These are phyloP conservation scores for Saturnispora sekii DNA, from an alignment of 805 yeast species.

Conservation along the genomic window DNA sequence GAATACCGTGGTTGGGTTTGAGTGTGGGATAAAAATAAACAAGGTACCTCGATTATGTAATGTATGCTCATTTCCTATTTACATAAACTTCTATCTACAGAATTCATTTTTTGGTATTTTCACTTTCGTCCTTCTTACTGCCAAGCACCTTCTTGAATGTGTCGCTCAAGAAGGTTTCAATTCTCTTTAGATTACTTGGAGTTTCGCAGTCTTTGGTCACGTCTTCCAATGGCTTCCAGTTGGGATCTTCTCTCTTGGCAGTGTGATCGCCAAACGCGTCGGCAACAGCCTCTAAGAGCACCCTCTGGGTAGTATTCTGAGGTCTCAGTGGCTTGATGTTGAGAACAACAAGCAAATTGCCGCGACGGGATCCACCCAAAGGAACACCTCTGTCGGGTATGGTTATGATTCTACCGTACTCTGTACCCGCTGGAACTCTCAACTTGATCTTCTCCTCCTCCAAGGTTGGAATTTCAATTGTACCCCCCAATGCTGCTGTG, in stretches of 20 bases:
- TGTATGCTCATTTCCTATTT: neutral
- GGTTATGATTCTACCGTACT: conserved; percentile 59
- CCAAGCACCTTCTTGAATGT: conserved; percentile 40
- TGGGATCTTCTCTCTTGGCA: conserved; percentile 62
- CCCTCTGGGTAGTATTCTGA: conserved; percentile 73
- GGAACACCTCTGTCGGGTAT: conserved; percentile 90
- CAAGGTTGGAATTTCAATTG: conserved; percentile 80
- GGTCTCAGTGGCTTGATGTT: conserved; percentile 68
- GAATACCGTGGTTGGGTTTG: neutral
- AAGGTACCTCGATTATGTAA: neutral
- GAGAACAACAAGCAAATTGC: conserved; percentile 69
- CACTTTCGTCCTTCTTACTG: conserved; percentile 15
- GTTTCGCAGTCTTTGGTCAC: conserved; percentile 23
- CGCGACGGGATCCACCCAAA: conserved; percentile 44
- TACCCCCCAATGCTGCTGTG: conserved; percentile 95
- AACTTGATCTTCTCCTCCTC: conserved; percentile 63
- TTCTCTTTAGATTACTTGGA: conserved; percentile 42
- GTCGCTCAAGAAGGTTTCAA: conserved; percentile 49
- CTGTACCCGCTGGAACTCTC: conserved; percentile 79
- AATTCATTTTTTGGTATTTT: neutral
- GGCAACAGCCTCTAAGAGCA: conserved; percentile 88
- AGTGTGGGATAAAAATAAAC: neutral
- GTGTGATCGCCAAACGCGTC: conserved; percentile 73
- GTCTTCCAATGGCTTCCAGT: conserved; percentile 30
- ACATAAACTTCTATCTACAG: neutral